These are phyloP conservation scores for Micractinium sp. DNA, from an alignment of 139 green algal species.

Conservation along the genomic window DNA sequence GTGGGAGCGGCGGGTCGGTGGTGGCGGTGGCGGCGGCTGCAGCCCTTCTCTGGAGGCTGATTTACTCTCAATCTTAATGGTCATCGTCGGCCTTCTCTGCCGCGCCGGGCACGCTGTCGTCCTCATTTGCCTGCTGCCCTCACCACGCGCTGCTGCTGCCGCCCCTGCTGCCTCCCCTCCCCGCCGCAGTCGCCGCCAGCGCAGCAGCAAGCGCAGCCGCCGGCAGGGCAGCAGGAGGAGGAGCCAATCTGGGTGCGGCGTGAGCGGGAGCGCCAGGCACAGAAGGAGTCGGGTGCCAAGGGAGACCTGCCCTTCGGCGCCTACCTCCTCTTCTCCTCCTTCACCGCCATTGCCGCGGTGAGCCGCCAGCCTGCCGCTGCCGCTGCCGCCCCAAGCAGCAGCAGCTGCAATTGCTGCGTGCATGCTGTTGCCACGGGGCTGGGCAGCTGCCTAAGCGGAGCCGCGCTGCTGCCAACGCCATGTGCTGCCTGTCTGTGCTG, in stretches of 20 bases:
- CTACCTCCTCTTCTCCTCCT: constrained; percentile 74
- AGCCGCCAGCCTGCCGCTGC: not conserved
- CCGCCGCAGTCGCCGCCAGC: not conserved
- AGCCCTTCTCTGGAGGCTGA: too few species aligned
- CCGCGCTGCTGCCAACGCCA: too few species aligned
- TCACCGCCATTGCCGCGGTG: constrained; percentile 86
- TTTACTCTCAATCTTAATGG: too few species aligned
- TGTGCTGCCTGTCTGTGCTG: too few species aligned
- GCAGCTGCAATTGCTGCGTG: too few species aligned
- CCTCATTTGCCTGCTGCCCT: not conserved
- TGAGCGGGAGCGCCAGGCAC: constrained; percentile 78
- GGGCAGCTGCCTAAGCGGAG: too few species aligned
- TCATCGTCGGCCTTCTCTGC: too few species aligned
- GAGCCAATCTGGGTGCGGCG: constrained; percentile 79
- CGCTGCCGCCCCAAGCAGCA: not conserved
- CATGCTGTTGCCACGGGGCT: too few species aligned
- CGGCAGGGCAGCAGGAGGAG: constrained; percentile 36
- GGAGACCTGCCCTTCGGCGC: constrained; percentile 75
- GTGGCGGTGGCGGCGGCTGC: not conserved
- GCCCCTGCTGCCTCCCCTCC: not conserved
- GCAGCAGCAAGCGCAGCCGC: constrained; percentile 6
- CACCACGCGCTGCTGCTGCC: not conserved
- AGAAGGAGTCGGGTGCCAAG: constrained; percentile 35
- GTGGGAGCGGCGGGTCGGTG: not conserved
- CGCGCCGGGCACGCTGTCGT: too few species aligned